Evolutionary conservation across 768 basidiomycete species (phyloP), one percentile per base, ranked within the genome.

Genomic region (Pulveroboletus ravenelii): DNA sequence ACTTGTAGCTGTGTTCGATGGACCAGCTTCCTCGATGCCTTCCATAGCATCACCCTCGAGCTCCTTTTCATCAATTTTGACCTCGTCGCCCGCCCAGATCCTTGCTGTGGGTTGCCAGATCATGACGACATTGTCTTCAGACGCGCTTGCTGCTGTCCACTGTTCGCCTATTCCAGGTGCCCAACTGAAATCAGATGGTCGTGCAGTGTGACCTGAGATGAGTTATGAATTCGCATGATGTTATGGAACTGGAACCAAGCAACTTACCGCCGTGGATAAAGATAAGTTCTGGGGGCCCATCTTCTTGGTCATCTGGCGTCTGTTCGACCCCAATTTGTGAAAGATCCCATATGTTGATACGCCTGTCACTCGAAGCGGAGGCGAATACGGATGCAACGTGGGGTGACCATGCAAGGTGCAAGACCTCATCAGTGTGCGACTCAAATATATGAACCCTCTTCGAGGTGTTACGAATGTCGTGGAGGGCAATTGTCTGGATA

Each of bases 21-120:
- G 54, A 5, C 51, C 57, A 18, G 56, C 46, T 58, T 68, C 50
- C 66, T 89, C 87, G 5, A 88, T 61, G 23, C 85, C 88, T 60
- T 90, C 80, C 88, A 89, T 89, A 10, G 78, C 76, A 54, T 87
- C 86, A 40, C 74, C 74, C 65, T 95, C 93, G 48, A 96, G 74
- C 62, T 95, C 91, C 66, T 85, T 85, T 54, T 87, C 85, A 51
- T 90, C 83, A 29, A 95, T 77, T 60, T 82, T 87, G 51, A 93
- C 82, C 57, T 86, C 87, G 46, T 93, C 94, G 3, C 89, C 90
- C 3, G 91, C 89, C 84, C 91, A 94, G 30, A 97, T 84, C 18
- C 91, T 87, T 79, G 91, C 88, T 15, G 89, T 92, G 14, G 95
- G 94, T 64, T 93, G 90, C 96, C 96, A 99, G 6, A 95, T 82